Percentiles rank a stretch among this genome's conserved stretches.
Evolutionary conservation across 225 moss, liverwort and hornwort genomes (phyloP).

Genomic region (Physcomitrium patens): DNA sequence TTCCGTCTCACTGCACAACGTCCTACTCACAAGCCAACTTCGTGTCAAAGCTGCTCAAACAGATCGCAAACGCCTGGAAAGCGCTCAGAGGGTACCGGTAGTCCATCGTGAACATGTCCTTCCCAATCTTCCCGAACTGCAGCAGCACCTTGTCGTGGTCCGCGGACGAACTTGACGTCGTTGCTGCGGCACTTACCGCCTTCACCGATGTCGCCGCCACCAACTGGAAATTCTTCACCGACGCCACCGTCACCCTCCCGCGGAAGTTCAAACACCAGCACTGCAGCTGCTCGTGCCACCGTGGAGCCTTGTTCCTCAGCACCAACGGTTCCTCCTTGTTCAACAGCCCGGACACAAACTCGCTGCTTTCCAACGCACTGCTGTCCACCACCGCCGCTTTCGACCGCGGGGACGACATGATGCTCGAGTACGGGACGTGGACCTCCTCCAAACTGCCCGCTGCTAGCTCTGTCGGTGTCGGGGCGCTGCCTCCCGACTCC

Average conservation of each 20-base stretch:
- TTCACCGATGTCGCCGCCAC: conserved; percentile 60
- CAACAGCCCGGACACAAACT: conserved; percentile 59
- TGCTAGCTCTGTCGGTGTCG: conserved; percentile 93
- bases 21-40: conserved; percentile 96
- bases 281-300: conserved; percentile 99
- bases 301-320: conserved; percentile 93
- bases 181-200: conserved; percentile 54
- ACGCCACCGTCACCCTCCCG: conserved; percentile 95
- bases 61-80: conserved; percentile 99
- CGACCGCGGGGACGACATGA: conserved; percentile 81
- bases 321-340: conserved; percentile 92
- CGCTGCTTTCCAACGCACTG: conserved; percentile 73
- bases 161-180: conserved; percentile 43
- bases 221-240: conserved; percentile 98
- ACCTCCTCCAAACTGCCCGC: conserved; percentile 76
- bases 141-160: conserved; percentile 97
- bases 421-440: conserved; percentile 62
- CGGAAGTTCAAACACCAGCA: conserved; percentile 99
- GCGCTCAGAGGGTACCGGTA: conserved; percentile 97
- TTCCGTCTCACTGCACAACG: conserved; percentile 29
- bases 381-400: conserved; percentile 96
- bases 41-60: conserved; percentile 98
- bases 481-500: conserved; percentile 92
- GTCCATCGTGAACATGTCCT: conserved; percentile 99
- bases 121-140: conserved; percentile 98